phyloP scores from a whole-genome alignment of 257 asterid genomes.

The Penstemon barbatus region DNA sequence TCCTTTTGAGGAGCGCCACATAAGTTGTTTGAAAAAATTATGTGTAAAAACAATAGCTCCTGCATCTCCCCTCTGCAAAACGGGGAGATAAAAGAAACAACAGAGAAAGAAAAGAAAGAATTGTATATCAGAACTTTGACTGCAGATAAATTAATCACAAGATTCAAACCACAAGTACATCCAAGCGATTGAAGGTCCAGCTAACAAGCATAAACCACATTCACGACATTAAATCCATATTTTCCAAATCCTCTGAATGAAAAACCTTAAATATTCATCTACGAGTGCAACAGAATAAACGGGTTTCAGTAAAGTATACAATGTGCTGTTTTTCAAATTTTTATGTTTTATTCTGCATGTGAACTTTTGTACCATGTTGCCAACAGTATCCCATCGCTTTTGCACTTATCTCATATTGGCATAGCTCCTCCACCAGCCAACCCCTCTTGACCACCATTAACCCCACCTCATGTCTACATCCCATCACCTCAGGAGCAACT shows the following conservation, averaged over 20 bases:
- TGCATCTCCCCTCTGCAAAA: slow-evolving; percentile 80
- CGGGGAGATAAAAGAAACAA: slow-evolving; percentile 1
- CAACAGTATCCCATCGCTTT: neutral
- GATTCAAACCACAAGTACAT: slow-evolving; percentile 18
- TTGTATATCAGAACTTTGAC: slow-evolving; percentile 10
- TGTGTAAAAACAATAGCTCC: slow-evolving; percentile 76
- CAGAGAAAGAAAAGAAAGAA: neutral
- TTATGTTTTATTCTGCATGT: neutral
- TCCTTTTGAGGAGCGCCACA: slow-evolving; percentile 95
- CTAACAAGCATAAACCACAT: slow-evolving; percentile 18
- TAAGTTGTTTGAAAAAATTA: slow-evolving; percentile 60
- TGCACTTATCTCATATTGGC: neutral
- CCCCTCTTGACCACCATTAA: slow-evolving; percentile 3
- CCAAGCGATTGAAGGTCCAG: slow-evolving; percentile 19
- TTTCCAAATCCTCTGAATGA: neutral
- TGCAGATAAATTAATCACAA: slow-evolving; percentile 7
- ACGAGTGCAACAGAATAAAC: neutral
- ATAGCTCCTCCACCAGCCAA: neutral
- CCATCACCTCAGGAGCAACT: neutral
- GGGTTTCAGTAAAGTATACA: neutral
- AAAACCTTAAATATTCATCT: neutral
- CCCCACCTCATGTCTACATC: neutral
- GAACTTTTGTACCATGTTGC: neutral
- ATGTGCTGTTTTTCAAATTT: neutral
- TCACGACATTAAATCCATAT: neutral